Evolutionary conservation across 148 eudicot species (phyloP), one percentile per base, ranked within the genome.

Genomic region (Amaranthus palmeri): DNA sequence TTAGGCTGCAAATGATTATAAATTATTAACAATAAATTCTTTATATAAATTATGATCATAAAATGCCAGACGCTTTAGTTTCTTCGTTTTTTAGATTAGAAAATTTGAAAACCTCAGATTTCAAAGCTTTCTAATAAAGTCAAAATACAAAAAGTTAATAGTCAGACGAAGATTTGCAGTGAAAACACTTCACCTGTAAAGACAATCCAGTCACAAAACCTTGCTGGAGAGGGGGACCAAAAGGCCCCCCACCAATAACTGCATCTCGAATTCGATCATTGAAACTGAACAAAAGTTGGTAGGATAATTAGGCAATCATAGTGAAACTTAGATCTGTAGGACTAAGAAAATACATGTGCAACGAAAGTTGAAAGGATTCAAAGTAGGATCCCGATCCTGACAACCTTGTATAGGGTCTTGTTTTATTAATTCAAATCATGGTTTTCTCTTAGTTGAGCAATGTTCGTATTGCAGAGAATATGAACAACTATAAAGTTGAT

Each of bases 241-340:
- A 95, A 46, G 99, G 99, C 78, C 96, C 90, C 70, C 99, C 99
- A 61, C 99, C 99, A 72, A 85, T 86, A 82, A 88, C 70, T 55
- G 99, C 97, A 86, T 95, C 99, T 75, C 99, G 89, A 65, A 95
- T 86, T 69, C 99, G 90, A 79, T 95, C 99, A 76, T 95, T 95
- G 72, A 95, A 95, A 84, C 99, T 95, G 89, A 73, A 76, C 40
- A 44, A 60, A 51, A 62, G 36, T 41, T 50, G 65, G 25, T 48
- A 65, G 3, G 59, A 58, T 54, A 18, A 40, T 58, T 72, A 69
- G 57, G 43, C 58, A 51, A 61, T 15, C 56, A 42, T 47, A 36
- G 44, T 49, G 64, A 44, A 42, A 77, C 55, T 13, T 4, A 66
- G 18, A 13, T 60, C 18, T 44, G 13, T 13, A 61, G 40, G 18